phyloP scores from a whole-genome alignment of 257 asterid genomes.

The Prunella vulgaris region DNA sequence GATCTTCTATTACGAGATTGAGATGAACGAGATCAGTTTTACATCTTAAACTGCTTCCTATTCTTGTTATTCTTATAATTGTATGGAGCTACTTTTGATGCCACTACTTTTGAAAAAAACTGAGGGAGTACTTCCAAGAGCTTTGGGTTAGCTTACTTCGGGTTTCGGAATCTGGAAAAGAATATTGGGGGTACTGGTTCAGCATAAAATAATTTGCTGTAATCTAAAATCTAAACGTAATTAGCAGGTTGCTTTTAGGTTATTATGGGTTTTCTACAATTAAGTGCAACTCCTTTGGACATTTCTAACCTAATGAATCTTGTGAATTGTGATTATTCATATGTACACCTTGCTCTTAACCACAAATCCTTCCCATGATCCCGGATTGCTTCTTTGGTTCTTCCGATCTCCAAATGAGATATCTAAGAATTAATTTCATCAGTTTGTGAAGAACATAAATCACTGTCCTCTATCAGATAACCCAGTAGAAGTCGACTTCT shows the following conservation, averaged over 20 bases:
- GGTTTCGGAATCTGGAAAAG: background rate
- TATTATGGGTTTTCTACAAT: background rate
- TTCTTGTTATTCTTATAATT: background rate
- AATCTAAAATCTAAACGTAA: background rate
- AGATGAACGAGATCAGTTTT: background rate
- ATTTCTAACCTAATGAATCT: background rate
- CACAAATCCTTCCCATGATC: background rate
- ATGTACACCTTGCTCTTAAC: background rate
- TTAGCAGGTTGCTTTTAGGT: background rate
- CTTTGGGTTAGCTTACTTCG: background rate
- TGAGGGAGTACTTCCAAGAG: background rate
- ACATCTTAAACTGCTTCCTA: slow-evolving; percentile 9
- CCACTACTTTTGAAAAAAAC: background rate
- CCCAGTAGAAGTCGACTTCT: background rate
- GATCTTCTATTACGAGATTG: background rate
- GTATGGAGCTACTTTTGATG: background rate
- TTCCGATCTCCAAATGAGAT: background rate
- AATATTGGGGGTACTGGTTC: background rate
- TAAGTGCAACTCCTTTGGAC: background rate
- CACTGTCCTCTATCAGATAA: background rate
- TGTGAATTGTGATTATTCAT: background rate
- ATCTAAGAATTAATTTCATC: background rate
- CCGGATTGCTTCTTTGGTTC: background rate
- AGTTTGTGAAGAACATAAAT: background rate
- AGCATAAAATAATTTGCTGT: background rate